These are phyloP conservation scores for Coemansia sp. DNA, from an alignment of 192 early-diverging fungal species.

Conservation along the genomic window DNA sequence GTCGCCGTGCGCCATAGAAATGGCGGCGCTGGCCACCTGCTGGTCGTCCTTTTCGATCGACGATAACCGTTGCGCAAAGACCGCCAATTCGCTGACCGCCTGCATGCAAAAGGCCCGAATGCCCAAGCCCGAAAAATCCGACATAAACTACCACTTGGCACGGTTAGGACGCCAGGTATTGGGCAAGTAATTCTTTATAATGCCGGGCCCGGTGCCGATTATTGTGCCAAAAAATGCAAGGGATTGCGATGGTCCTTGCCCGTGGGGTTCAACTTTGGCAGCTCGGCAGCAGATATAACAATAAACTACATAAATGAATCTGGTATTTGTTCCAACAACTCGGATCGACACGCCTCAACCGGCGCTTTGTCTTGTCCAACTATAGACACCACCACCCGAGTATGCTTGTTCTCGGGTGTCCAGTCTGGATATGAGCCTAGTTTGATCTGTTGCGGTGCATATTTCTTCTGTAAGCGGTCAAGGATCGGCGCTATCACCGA, in stretches of 20 bases:
- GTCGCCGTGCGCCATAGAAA: constrained; percentile 51
- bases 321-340: not conserved
- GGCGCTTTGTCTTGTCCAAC: constrained; percentile 11
- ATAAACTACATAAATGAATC: too few species aligned
- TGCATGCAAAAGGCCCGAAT: constrained; percentile 44
- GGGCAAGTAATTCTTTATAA: constrained; percentile 25
- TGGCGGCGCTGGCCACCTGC: constrained; percentile 51
- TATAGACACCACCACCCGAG: constrained; percentile 23
- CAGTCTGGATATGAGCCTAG: constrained; percentile 46
- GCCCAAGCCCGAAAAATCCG: constrained; percentile 10
- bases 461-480: constrained; percentile 18
- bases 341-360: constrained; percentile 14
- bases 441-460: constrained; percentile 12
- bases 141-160: constrained; percentile 52
- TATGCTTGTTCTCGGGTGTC: constrained; percentile 4
- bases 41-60: constrained; percentile 48
- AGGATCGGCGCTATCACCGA: constrained; percentile 31
- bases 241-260: too few species aligned
- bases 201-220: too few species aligned
- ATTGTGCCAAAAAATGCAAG: too few species aligned
- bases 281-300: too few species aligned
- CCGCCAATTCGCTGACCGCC: constrained; percentile 26
- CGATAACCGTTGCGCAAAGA: constrained; percentile 34
- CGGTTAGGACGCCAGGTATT: constrained; percentile 51
- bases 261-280: too few species aligned